These are phyloP conservation scores for Geranium brycei DNA, from an alignment of 345 rosid species.

Conservation along the genomic window DNA sequence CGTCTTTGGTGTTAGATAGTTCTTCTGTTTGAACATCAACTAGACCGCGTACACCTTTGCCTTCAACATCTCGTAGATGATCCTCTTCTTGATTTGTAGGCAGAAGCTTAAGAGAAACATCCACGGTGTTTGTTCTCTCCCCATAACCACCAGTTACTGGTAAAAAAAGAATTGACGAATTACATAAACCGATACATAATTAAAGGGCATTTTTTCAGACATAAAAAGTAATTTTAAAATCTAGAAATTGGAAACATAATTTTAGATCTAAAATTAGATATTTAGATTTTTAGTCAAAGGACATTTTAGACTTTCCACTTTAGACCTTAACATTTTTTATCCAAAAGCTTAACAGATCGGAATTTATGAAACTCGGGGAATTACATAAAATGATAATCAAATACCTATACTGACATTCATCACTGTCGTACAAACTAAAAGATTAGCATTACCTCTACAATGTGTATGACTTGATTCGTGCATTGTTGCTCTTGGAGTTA, in stretches of 20 bases:
- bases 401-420: neutral
- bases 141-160: constrained; percentile 19
- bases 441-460: constrained; percentile 17
- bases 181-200: too few species aligned
- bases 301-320: too few species aligned
- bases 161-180: neutral
- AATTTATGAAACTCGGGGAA: too few species aligned
- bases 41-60: constrained; percentile 3
- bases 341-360: too few species aligned
- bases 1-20: constrained; percentile 9
- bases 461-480: constrained; percentile 16
- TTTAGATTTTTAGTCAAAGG: too few species aligned
- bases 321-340: too few species aligned
- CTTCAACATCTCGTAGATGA: constrained; percentile 7
- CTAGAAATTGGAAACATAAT: too few species aligned
- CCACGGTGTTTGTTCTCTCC: constrained; percentile 14
- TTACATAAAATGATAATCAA: neutral
- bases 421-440: constrained; percentile 10
- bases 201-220: too few species aligned
- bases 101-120: constrained; percentile 2
- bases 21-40: constrained; percentile 7
- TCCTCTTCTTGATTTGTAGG: constrained; percentile 9
- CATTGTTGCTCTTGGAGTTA: constrained; percentile 1
- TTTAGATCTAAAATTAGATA: too few species aligned
- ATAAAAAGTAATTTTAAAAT: too few species aligned